Evolutionary conservation across 495 filamentous ascomycete genomes (phyloP).

Genomic region (Talaromyces borbonicus): DNA sequence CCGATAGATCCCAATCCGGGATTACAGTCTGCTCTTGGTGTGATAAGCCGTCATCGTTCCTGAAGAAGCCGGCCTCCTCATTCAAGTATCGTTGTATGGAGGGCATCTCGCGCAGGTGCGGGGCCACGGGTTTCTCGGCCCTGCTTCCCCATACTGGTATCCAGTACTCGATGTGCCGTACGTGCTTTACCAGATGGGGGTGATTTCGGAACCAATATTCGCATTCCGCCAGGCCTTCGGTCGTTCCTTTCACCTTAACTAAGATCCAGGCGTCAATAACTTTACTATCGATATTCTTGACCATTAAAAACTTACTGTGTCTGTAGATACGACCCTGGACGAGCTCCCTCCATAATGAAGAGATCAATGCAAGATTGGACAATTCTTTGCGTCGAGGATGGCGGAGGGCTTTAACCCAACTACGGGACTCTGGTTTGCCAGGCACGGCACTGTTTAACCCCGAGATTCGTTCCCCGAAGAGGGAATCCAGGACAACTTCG

Average conservation of each 20-base stretch:
- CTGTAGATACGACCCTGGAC: slow-evolving; percentile 62
- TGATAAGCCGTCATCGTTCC: slow-evolving; percentile 24
- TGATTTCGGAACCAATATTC: slow-evolving; percentile 47
- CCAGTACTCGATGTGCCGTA: slow-evolving; percentile 65
- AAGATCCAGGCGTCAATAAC: too few relatives aligned
- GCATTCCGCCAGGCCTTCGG: slow-evolving; percentile 43
- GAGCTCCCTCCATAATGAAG: slow-evolving; percentile 48
- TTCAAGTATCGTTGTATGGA: slow-evolving; percentile 27
- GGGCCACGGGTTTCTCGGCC: slow-evolving; percentile 15
- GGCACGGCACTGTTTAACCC: slow-evolving; percentile 39
- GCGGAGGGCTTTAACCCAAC: slow-evolving; percentile 55
- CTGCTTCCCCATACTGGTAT: slow-evolving; percentile 59
- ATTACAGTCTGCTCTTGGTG: slow-evolving; percentile 11
- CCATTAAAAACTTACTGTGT: slow-evolving; percentile 41
- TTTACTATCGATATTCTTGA: too few relatives aligned
- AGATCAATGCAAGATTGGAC: slow-evolving; percentile 55
- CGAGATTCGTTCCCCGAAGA: slow-evolving; percentile 56
- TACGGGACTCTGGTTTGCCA: slow-evolving; percentile 37
- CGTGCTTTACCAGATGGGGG: slow-evolving; percentile 48
- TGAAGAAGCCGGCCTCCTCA: slow-evolving; percentile 23
- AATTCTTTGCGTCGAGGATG: slow-evolving; percentile 58
- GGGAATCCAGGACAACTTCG: slow-evolving; percentile 57
- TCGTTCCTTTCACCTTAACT: slow-evolving; percentile 63
- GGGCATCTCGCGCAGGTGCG: slow-evolving; percentile 22
- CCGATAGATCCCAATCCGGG: slow-evolving; percentile 25